phyloP scores from a whole-genome alignment of 2,329 filamentous ascomycete genomes.

The Ophiostoma piceae region DNA sequence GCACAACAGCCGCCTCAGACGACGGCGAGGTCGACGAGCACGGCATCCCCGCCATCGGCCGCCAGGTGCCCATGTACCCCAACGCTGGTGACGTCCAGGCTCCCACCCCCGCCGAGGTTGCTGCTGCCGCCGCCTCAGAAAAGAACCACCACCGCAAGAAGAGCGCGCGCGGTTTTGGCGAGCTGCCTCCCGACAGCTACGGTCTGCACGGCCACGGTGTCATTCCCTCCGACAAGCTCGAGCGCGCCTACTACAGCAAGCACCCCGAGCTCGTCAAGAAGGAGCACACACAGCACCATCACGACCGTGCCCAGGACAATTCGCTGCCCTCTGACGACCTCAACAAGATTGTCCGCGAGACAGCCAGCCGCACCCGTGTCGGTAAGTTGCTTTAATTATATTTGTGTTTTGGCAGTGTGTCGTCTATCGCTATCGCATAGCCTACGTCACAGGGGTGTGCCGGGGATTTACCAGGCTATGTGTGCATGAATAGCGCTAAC shows the following conservation, averaged over 20 bases:
- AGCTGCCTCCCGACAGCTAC: constrained; percentile 79
- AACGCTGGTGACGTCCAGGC: constrained; percentile 94
- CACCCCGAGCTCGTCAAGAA: constrained; percentile 77
- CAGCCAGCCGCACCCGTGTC: constrained; percentile 49
- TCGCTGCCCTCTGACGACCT: constrained; percentile 84
- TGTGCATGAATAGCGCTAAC: constrained; percentile 15
- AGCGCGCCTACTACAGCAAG: constrained; percentile 88
- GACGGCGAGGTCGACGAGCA: constrained; percentile 70
- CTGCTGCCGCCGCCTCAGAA: constrained; percentile 34
- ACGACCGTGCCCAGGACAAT: constrained; percentile 61
- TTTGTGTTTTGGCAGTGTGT: neutral
- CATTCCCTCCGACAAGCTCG: constrained; percentile 70
- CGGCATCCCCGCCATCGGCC: constrained; percentile 87
- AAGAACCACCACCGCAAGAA: constrained; percentile 64
- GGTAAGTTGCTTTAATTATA: constrained; percentile 41
- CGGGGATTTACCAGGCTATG: no score
- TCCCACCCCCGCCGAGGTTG: constrained; percentile 63
- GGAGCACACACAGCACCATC: constrained; percentile 56
- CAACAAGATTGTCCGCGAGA: constrained; percentile 80
- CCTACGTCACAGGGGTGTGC: neutral
- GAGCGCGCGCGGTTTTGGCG: constrained; percentile 64
- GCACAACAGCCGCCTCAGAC: constrained; percentile 44
- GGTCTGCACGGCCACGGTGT: constrained; percentile 85
- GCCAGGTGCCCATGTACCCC: constrained; percentile 88
- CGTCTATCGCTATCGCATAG: neutral